Base-by-base conservation (phyloP, 179 eudicot species). In the Corrigiola litoralis region DNA sequence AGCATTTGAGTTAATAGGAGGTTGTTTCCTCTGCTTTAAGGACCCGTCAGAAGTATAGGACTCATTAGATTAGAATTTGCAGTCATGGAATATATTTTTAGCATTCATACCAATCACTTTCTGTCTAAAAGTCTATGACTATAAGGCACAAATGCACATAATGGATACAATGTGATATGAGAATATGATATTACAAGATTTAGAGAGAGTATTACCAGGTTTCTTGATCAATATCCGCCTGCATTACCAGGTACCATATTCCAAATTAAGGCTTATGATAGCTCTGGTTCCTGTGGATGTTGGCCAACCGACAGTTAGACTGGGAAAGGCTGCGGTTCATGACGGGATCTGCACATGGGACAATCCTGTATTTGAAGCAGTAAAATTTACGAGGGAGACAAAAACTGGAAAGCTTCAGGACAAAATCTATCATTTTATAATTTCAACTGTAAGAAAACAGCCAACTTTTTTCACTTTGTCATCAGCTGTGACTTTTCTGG, bases 301-400 rank as follows among this genome's bases (percentile, higher is more conserved):
- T 50, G 97, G 96, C 18, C 92, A 87, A 68, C 95, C 99, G 14
- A 85, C 97, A 3, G 97, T 81, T 52, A 73, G 87, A 81, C 50
- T 88, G 38, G 84, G 77, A 27, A 95, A 88, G 77, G 83, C 80
- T 46, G 58, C 79, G 12, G 84, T 95, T 61, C 52, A 81, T 8
- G 89, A 91, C 57, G 97, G 99, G 67, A 78, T 58, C 70, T 95
- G 99, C 70, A 71, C 64, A 53, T 95, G 99, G 99, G 87, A 87
- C 65, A 81, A 74, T 72, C 96, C 99, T 10, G 76, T 95, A 0
- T 95, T 85, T 68, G 99, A 95, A 75, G 73, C 96, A 8, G 85
- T 90, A 18, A 90, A 94, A 71, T 63, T 94, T 49, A 75, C 80
- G 10, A 81, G 72, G 57, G 84, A 80, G n/a, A 58, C 74, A 23